Conservation (phyloP, 345 rosid genomes). For the Eucalyptus decipiens region DNA sequence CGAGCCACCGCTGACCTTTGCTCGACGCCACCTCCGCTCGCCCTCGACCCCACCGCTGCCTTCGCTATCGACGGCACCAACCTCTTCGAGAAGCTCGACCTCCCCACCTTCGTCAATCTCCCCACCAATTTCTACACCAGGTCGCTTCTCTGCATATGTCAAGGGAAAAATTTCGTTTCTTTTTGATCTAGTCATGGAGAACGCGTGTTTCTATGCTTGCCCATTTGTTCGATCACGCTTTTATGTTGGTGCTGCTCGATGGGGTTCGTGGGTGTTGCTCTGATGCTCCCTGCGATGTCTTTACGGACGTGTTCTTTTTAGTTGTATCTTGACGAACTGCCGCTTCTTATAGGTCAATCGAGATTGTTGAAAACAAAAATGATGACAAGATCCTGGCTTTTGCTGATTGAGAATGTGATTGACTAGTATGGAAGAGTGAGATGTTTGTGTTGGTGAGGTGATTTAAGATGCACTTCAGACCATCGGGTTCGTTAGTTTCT, state of each 20-base stretch:
- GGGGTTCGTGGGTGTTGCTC: neutral
- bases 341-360: neutral
- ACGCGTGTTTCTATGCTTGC: neutral
- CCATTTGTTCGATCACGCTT: neutral
- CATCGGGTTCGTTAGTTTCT: neutral
- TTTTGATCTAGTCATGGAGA: neutral
- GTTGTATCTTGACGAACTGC: neutral
- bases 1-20: too few species aligned
- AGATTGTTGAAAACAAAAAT: neutral
- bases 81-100: constrained; percentile 68
- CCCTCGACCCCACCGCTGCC: constrained; percentile 2
- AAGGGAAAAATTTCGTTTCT: neutral
- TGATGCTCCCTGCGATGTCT: neutral
- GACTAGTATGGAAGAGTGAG: neutral
- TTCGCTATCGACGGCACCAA: constrained; percentile 71
- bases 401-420: neutral
- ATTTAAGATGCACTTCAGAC: neutral
- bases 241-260: neutral
- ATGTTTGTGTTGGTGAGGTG: neutral
- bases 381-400: neutral
- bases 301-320: neutral
- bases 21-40: too few species aligned
- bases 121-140: constrained; percentile 87
- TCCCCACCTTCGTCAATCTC: constrained; percentile 65
- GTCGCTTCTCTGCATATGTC: neutral